Evolutionary conservation across 257 asterid genomes (phyloP), one percentile per base, ranked within the genome.

Genomic region (Apocynum venetum): DNA sequence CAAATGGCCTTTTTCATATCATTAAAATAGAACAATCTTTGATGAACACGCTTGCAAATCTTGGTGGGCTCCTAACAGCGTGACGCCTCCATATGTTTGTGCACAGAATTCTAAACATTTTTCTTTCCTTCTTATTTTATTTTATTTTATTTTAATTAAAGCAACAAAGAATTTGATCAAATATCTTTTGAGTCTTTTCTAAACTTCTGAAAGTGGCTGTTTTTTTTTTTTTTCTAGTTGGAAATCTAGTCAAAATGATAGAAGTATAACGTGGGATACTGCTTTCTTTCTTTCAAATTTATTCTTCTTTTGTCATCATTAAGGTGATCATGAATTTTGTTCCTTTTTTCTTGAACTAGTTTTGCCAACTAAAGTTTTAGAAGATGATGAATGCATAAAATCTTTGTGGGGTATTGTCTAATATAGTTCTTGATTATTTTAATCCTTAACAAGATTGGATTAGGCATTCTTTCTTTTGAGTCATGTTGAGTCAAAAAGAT

Each of bases 241-340:
- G 53, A 75, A 48, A 76, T 88, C 88, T 86, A 86, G 83, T 88
- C 90, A 86, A 71, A 61, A 56, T 56, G 20, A 76, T 57, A 19
- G 78, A 64, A 44, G 76, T 75, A 53, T 9, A 53, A 75, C 72
- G 71, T 80, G 82, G 78, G 59, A 71, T 63, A 19, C 70, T 55
- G 51, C 73, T 74, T 74, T 67, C 4, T 6, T 44, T 44, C 60
- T 11, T 31, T 12, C 31, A 25, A 25, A 25, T 5, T 6, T 7
- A 17, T 0, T n/a, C n/a, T 55, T 49, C 63, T 72, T 48, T 61
- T 31, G 71, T 35, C 76, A 77, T 71, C 43, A 74, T 80, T 55
- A 48, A 36, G 40, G 66, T 64, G 53, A 78, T 80, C 81, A 78
- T 75, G 51, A 6, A 55, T 38, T 12, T 17, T 56, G 53, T 53